A percentile compares a stretch with the other conserved stretches of the same genome.
Evolutionary conservation across 2,329 filamentous ascomycete species (phyloP).

Genomic region (Tolypocladium album): DNA sequence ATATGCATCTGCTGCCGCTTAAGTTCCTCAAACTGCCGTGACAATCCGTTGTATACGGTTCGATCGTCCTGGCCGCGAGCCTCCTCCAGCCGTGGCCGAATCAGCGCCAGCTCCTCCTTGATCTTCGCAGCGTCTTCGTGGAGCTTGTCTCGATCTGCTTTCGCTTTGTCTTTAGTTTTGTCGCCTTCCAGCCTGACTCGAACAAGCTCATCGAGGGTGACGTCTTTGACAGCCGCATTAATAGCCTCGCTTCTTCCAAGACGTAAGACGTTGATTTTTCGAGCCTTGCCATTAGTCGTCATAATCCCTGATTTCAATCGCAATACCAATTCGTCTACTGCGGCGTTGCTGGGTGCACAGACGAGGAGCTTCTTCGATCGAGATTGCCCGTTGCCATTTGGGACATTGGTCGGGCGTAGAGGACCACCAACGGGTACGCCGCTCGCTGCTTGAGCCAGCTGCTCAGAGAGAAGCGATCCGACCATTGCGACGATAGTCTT

Average conservation of each 20-base stretch:
- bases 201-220: constrained; percentile 88
- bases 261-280: constrained; percentile 78
- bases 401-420: constrained; percentile 13
- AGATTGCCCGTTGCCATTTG: constrained; percentile 13
- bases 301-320: constrained; percentile 82
- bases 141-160: constrained; percentile 45
- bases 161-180: constrained; percentile 45
- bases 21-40: constrained; percentile 67
- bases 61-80: constrained; percentile 46
- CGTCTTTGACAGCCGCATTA: constrained; percentile 77
- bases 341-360: constrained; percentile 96
- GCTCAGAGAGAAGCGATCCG: constrained; percentile 54
- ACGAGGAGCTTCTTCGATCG: constrained; percentile 76
- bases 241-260: constrained; percentile 87
- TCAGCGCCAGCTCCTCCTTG: constrained; percentile 61
- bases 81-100: constrained; percentile 63
- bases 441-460: constrained; percentile 21
- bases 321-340: constrained; percentile 90
- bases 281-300: constrained; percentile 58
- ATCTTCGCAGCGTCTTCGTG: constrained; percentile 58
- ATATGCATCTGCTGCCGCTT: constrained; percentile 65
- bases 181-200: constrained; percentile 58
- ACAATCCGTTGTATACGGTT: constrained; percentile 41
- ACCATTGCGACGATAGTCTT: constrained; percentile 98
- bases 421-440: constrained; percentile 20